Evolutionary conservation across 2,329 filamentous ascomycete species (phyloP), one percentile per base, ranked within the genome.

Genomic region (Diatrype stigma): DNA sequence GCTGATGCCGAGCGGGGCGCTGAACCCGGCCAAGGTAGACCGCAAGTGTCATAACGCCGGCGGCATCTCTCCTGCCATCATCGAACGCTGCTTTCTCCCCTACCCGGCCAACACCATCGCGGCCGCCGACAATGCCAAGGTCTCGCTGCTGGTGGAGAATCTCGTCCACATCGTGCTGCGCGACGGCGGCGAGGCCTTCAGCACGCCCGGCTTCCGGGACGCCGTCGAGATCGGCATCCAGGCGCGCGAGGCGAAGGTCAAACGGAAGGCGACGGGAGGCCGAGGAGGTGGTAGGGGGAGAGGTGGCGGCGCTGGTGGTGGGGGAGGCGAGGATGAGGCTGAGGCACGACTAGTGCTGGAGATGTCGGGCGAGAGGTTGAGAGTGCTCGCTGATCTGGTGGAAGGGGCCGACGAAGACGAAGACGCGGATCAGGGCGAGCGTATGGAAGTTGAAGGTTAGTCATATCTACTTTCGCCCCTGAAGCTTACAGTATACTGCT

Each of bases 71-170:
- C 62, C 68, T 21, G 60, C 58, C 6, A 77, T 82, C 55, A 64
- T 83, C 40, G 71, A 77, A 61, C 65, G 73, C 42, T 85, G 84
- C 60, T 92, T 84, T 64, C 75, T 90, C 2, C 81, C 81, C 0
- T 84, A 79, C 56, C 74, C 85, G 0, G 86, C 89, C 1, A 84
- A 81, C 52, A 82, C 78, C 0, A 72, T 78, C 14, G 76, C 74
- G 6, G 67, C 79, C 1, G 77, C 81, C 19, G 87, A 90, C 55
- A 92, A 94, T 59, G 84, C 85, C 26, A 88, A 87, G 64, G 75
- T 92, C 35, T 85, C 85, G 2, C 68, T 92, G 10, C 67, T 88
- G 28, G 70, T 90, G 0, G 89, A 93, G 68, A 76, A 75, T 2
- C 67, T 90, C 46, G 61, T 89, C 28, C 76, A 84, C 44, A 69